Conservation (phyloP, 805 yeast genomes). For the Jamesozyma rosinii region DNA sequence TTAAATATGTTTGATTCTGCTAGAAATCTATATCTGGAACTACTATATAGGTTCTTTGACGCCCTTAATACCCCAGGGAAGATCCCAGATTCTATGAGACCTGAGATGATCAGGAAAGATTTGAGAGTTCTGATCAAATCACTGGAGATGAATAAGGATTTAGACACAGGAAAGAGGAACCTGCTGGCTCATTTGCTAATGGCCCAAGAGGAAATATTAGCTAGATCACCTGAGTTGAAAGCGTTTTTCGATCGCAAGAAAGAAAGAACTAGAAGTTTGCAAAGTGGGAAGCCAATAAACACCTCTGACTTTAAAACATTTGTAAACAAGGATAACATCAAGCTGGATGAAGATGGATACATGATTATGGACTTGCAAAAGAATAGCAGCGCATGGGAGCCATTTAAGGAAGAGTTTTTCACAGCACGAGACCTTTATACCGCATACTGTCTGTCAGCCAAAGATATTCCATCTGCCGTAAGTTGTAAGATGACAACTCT, state of each 20-base stretch:
- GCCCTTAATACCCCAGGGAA: conserved; percentile 38
- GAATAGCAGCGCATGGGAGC: conserved; percentile 53
- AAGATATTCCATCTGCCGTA: conserved; percentile 56
- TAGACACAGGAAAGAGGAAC: conserved; percentile 45
- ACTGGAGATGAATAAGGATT: conserved; percentile 46
- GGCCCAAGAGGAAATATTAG: conserved; percentile 57
- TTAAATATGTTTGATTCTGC: conserved; percentile 57
- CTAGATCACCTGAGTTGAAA: conserved; percentile 32
- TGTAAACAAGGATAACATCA: conserved; percentile 22
- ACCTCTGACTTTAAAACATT: conserved; percentile 21
- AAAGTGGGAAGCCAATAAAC: conserved; percentile 11
- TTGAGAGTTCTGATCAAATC: conserved; percentile 59
- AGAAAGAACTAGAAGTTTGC: conserved; percentile 15
- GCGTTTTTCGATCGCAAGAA: conserved; percentile 27
- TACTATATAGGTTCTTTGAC: conserved; percentile 49
- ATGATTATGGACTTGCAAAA: conserved; percentile 28
- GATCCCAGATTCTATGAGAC: conserved; percentile 32
- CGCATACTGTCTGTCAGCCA: conserved; percentile 58
- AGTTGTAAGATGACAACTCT: conserved; percentile 54
- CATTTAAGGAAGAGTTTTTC: conserved; percentile 69
- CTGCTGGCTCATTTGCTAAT: conserved; percentile 52
- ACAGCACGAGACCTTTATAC: conserved; percentile 68
- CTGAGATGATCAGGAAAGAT: conserved; percentile 60
- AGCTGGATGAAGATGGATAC: conserved; percentile 25
- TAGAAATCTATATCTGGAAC: conserved; percentile 53